Evolutionary conservation across 2,329 filamentous ascomycete species (phyloP), one percentile per base, ranked within the genome.

Genomic region (Aspergillus thermomutatus): DNA sequence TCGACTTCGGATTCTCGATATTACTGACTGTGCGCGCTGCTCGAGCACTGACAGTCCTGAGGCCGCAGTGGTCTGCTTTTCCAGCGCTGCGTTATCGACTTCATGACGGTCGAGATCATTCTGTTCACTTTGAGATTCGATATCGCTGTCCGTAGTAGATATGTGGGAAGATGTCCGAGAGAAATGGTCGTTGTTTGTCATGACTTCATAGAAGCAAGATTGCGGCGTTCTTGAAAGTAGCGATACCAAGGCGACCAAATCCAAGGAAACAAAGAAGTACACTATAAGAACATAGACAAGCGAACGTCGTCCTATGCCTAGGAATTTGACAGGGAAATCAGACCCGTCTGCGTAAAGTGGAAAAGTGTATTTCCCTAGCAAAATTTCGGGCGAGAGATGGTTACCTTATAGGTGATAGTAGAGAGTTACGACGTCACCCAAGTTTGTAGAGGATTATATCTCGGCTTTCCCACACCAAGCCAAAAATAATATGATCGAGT

Each of bases 1-100:
- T 50, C 76, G 70, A 58, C 74, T 75, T 41, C 76, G 71, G 55
- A 78, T 71, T 28, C 69, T 65, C 49, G 75, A 77, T 4, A 77
- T 60, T 6, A 73, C 64, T 5, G 72, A 74, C 26, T 75, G 70
- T 9, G 71, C 62, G 28, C 70, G 71, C 52, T 70, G 63, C 49
- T 73, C 68, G 8, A 75, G 60, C 0, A 60, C 62, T 1, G 72
- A 74, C 4, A 68, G 49, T 0, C 67, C 67, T 3, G 72, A 74
- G 8, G 67, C 63, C 2, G 64, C 64, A 1, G 72, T 74, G n/a
- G 59, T 69, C 45, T 69, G 69, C 49, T 73, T 74, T 37, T 70
- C 67, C 31, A 74, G 52, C 10, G 58, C 53, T 6, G 50, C 49
- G 10, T 61, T 52, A 17, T 49, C 55, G n/a, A 52, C 53, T 17